Conservation (phyloP, 192 early-diverging fungal species). For the Jimgerdemannia lactiflua region DNA sequence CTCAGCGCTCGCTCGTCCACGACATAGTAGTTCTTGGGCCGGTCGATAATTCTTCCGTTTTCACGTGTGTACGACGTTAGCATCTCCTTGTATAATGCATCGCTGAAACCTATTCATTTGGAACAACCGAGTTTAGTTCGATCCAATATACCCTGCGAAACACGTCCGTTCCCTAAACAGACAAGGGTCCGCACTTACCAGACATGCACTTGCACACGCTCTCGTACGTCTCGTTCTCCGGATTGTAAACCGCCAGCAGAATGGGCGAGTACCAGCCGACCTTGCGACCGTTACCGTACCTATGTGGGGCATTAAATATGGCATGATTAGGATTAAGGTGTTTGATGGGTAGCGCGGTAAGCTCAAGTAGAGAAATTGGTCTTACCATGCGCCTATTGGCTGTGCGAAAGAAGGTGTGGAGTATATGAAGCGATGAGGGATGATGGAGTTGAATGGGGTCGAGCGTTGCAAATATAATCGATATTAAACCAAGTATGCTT, state of each 20-base stretch:
- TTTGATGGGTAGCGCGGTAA: too few relatives aligned
- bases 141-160: too few relatives aligned
- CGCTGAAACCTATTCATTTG: conserved; percentile 9
- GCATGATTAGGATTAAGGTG: too few relatives aligned
- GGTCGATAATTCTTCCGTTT: conserved; percentile 6
- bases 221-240: conserved; percentile 81
- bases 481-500: too few relatives aligned
- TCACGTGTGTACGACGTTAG: conserved; percentile 9
- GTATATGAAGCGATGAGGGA: too few relatives aligned
- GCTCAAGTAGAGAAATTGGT: too few relatives aligned
- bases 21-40: conserved; percentile 17
- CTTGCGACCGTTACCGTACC: conserved; percentile 79
- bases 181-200: neutral
- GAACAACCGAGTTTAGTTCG: too few relatives aligned
- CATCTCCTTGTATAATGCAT: conserved; percentile 26
- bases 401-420: neutral
- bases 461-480: too few relatives aligned
- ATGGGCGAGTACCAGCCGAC: conserved; percentile 80
- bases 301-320: too few relatives aligned
- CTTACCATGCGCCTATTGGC: conserved; percentile 2
- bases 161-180: too few relatives aligned
- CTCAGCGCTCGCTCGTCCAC: conserved; percentile 4
- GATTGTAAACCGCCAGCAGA: conserved; percentile 82
- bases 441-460: too few relatives aligned
- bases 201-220: conserved; percentile 73